phyloP scores from a whole-genome alignment of 1,139 yeast genomes.

The Kodamaea ohmeri region DNA sequence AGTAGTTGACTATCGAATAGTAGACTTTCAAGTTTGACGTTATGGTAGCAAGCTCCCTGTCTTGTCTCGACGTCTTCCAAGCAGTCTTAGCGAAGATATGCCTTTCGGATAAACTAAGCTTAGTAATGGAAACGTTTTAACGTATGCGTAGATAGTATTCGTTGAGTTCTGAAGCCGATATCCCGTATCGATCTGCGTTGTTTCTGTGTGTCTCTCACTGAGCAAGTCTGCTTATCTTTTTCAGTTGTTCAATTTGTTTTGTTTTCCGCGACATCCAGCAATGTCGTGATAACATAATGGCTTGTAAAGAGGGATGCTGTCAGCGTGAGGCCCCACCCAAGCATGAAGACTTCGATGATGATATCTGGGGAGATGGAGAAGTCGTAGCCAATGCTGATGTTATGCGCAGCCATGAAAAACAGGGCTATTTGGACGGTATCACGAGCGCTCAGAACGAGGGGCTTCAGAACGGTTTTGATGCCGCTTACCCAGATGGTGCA shows the following conservation, averaged over 20 bases:
- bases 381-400: slow-evolving; percentile 39
- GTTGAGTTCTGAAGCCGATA: neutral
- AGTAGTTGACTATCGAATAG: too few species aligned
- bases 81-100: too few species aligned
- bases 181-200: neutral
- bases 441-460: slow-evolving; percentile 65
- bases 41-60: too few species aligned
- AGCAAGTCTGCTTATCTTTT: slow-evolving; percentile 5
- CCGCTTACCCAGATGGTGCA: slow-evolving; percentile 76
- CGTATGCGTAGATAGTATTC: neutral
- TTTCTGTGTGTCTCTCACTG: too few species aligned
- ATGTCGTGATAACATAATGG: slow-evolving; percentile 7
- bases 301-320: slow-evolving; percentile 8
- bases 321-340: slow-evolving; percentile 5
- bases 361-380: slow-evolving; percentile 47
- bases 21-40: too few species aligned
- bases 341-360: slow-evolving; percentile 19
- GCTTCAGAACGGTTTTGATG: slow-evolving; percentile 78
- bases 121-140: too few species aligned
- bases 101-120: too few species aligned
- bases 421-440: slow-evolving; percentile 84
- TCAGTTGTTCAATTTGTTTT: slow-evolving; percentile 2
- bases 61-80: too few species aligned
- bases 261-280: slow-evolving; percentile 7
- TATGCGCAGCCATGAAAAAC: slow-evolving; percentile 66